Conservation (phyloP, 495 filamentous ascomycete species). For the Neurospora pannonica region DNA sequence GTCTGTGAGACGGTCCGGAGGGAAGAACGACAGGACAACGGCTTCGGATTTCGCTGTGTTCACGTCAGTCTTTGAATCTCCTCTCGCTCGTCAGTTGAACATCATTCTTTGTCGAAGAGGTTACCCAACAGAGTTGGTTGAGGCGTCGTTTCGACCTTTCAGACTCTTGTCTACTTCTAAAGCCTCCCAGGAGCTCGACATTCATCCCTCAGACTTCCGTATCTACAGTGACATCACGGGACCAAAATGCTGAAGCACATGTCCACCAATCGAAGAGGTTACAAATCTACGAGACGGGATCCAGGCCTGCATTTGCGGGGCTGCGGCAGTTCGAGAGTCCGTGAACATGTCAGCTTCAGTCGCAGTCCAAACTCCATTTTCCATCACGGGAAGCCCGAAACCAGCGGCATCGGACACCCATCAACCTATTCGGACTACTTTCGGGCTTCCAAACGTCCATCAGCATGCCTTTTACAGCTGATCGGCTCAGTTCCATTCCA, state of each 20-base stretch:
- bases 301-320: not conserved
- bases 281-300: not conserved
- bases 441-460: not conserved
- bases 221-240: not conserved
- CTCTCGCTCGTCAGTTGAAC: not conserved
- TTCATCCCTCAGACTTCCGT: not conserved
- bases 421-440: not conserved
- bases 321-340: not conserved
- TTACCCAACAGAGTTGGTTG: not conserved
- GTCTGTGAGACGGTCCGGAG: not conserved
- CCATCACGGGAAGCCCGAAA: not conserved
- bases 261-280: not conserved
- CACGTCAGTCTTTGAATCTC: not conserved
- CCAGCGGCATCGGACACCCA: not conserved
- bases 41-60: not conserved
- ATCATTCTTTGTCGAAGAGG: not conserved
- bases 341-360: not conserved
- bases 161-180: not conserved
- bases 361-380: not conserved
- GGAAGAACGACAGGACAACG: not conserved
- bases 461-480: not conserved
- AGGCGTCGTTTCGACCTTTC: not conserved
- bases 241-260: not conserved
- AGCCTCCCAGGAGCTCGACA: not conserved
- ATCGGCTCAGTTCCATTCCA: not conserved